Evolutionary conservation across 2,329 filamentous ascomycete species (phyloP).

Genomic region (Alternaria atra): DNA sequence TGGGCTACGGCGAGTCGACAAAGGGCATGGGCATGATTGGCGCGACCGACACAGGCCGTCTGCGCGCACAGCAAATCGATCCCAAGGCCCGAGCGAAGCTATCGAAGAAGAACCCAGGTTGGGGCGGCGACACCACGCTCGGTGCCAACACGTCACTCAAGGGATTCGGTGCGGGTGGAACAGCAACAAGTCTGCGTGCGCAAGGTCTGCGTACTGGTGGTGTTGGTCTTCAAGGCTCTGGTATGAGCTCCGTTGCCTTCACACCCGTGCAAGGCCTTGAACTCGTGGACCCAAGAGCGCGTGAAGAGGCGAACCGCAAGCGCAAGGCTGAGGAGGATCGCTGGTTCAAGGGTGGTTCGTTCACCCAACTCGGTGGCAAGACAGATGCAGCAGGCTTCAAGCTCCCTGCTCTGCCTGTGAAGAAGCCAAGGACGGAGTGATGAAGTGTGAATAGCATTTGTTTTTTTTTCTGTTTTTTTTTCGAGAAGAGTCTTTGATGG

Average conservation of each 20-base stretch:
- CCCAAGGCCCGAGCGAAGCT: conserved; percentile 92
- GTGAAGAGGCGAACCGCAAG: conserved; percentile 87
- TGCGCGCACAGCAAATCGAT: conserved; percentile 89
- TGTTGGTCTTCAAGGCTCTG: conserved; percentile 72
- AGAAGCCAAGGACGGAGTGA: conserved; percentile 65
- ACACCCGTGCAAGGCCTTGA: conserved; percentile 95
- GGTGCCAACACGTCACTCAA: conserved; percentile 72
- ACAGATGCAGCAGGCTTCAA: conserved; percentile 76
- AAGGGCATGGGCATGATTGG: conserved; percentile 96
- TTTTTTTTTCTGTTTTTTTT: no score
- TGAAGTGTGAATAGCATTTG: no score
- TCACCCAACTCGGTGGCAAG: conserved; percentile 77
- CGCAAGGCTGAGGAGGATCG: conserved; percentile 92
- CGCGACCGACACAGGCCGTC: conserved; percentile 83
- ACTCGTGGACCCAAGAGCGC: conserved; percentile 90
- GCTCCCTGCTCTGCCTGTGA: conserved; percentile 78
- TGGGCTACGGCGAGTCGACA: conserved; percentile 89
- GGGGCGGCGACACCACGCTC: conserved; percentile 75
- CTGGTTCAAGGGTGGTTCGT: conserved; percentile 96
- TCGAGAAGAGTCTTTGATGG: no score
- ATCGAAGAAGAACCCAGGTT: conserved; percentile 93
- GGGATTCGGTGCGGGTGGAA: conserved; percentile 75
- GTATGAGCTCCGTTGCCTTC: conserved; percentile 89
- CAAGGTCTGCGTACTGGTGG: conserved; percentile 83
- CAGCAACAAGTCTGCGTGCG: conserved; percentile 74